These are phyloP conservation scores for Chalaropsis thielavioides DNA, from an alignment of 2,329 filamentous ascomycete genomes.

Conservation along the genomic window DNA sequence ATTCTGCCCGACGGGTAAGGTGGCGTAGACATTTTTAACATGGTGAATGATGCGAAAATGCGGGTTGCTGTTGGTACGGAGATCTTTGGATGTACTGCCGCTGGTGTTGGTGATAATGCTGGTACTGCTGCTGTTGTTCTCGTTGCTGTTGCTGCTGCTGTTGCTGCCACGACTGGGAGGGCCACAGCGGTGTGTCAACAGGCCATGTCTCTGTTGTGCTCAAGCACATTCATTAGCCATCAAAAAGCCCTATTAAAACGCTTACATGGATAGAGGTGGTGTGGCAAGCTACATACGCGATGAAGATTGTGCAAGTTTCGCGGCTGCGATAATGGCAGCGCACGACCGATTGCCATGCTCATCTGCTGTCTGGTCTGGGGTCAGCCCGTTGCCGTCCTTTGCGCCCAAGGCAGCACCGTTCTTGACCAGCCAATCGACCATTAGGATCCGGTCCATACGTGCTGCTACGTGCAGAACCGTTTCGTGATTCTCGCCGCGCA, in stretches of 20 bases:
- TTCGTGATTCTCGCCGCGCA: constrained; percentile 5
- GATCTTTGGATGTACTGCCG: not conserved
- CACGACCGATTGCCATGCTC: not conserved
- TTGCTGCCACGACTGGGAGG: not conserved
- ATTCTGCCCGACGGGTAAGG: not conserved
- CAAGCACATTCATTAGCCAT: too few species aligned
- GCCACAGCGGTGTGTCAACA: too few species aligned
- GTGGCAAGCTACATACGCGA: not conserved
- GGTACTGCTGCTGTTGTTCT: not conserved
- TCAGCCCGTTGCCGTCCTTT: not conserved
- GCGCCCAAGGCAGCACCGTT: constrained; percentile 7
- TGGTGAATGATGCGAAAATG: not conserved
- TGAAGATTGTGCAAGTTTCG: not conserved
- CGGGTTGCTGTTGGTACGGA: not conserved
- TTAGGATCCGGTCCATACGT: not conserved
- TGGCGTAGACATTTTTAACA: not conserved
- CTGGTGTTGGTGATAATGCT: not conserved
- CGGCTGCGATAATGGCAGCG: constrained; percentile 1
- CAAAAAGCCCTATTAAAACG: too few species aligned
- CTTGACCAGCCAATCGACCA: constrained; percentile 11
- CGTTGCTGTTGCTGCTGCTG: not conserved
- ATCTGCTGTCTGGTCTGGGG: constrained; percentile 7
- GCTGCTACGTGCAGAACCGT: constrained; percentile 15
- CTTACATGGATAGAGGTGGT: not conserved
- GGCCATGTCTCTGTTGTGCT: too few species aligned